Evolutionary conservation across 768 basidiomycete species (phyloP).

Genomic region (Lactifluus piperatus): DNA sequence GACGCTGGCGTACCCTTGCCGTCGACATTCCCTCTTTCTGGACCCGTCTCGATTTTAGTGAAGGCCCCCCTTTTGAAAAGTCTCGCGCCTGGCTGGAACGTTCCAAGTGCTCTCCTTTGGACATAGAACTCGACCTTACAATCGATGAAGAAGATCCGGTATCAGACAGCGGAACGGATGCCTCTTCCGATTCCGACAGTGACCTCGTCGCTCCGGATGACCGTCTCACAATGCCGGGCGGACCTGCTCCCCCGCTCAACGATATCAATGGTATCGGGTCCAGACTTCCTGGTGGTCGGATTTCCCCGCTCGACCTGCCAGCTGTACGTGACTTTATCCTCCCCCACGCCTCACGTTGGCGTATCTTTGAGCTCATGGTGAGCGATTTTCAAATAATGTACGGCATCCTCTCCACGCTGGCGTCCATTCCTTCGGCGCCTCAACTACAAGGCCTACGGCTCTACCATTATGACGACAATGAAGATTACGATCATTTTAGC

Average conservation of each 20-base stretch:
- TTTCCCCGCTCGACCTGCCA: slow-evolving; percentile 22
- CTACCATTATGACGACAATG: slow-evolving; percentile 43
- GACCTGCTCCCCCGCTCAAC: slow-evolving; percentile 6
- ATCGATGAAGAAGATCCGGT: slow-evolving; percentile 18
- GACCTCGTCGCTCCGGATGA: slow-evolving; percentile 13
- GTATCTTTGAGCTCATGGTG: slow-evolving; percentile 38
- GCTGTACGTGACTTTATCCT: slow-evolving; percentile 32
- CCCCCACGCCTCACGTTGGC: slow-evolving; percentile 50
- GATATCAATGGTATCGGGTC: not conserved
- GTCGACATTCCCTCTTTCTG: slow-evolving; percentile 48
- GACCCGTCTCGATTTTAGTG: slow-evolving; percentile 38
- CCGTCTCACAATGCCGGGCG: slow-evolving; percentile 15
- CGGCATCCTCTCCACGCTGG: slow-evolving; percentile 39
- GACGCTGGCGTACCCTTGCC: slow-evolving; percentile 47
- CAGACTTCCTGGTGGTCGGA: not conserved
- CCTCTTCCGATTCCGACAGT: not conserved
- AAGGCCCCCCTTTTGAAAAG: slow-evolving; percentile 36
- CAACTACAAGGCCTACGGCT: slow-evolving; percentile 45
- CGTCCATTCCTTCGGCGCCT: slow-evolving; percentile 40
- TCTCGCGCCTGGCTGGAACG: slow-evolving; percentile 42
- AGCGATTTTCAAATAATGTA: slow-evolving; percentile 37
- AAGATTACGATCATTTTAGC: slow-evolving; percentile 37
- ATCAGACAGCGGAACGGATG: slow-evolving; percentile 6
- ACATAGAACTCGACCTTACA: slow-evolving; percentile 37
- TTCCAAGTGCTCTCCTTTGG: slow-evolving; percentile 45